phyloP scores from a whole-genome alignment of 129 eudicot species.

The Arctium lappa region DNA sequence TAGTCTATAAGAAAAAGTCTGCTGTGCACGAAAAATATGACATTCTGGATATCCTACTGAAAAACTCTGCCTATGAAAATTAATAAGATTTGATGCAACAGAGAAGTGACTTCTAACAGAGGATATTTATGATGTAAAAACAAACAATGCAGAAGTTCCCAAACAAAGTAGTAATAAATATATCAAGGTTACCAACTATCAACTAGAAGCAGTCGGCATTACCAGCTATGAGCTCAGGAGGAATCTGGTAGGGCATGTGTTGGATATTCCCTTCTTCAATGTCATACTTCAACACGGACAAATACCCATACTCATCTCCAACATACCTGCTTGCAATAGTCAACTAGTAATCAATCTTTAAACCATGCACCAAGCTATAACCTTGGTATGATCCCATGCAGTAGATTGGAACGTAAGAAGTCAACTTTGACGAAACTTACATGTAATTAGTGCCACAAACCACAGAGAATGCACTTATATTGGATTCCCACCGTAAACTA shows the following conservation, averaged over 20 bases:
- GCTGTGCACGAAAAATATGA: conserved; percentile 9
- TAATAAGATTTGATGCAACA: conserved; percentile 13
- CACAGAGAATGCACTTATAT: conserved; percentile 74
- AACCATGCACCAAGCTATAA: conserved; percentile 18
- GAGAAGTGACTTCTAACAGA: neutral
- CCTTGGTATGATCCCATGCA: neutral
- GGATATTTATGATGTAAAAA: neutral
- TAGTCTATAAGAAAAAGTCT: neutral
- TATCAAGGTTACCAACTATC: conserved; percentile 13
- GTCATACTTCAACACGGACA: conserved; percentile 76
- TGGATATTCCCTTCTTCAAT: conserved; percentile 49
- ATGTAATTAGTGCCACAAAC: conserved; percentile 66
- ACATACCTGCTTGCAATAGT: conserved; percentile 54
- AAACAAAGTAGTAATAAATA: conserved; percentile 14
- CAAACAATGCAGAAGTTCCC: conserved; percentile 1
- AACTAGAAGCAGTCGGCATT: conserved; percentile 21
- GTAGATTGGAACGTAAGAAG: neutral
- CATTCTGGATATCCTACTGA: neutral
- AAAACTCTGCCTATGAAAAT: neutral
- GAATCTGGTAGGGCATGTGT: conserved; percentile 66
- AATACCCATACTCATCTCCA: conserved; percentile 86
- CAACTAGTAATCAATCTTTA: conserved; percentile 9
- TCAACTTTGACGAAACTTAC: conserved; percentile 37
- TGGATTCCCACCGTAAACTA: conserved; percentile 79
- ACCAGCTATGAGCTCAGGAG: conserved; percentile 84